Base-by-base conservation (phyloP, 83 land plant species). In the Thuja plicata region DNA sequence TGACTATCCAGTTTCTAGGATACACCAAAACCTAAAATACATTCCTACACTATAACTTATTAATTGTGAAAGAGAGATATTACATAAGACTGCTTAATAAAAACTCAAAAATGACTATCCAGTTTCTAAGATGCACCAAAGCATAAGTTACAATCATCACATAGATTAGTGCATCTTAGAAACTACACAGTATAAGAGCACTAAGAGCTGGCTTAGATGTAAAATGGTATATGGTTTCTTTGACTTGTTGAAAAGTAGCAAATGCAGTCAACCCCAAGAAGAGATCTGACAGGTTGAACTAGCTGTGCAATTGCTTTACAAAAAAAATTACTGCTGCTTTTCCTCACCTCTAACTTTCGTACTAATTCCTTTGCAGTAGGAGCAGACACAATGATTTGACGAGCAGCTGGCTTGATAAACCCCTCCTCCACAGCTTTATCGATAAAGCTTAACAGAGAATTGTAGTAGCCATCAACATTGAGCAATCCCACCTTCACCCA, bases 351-450 rank as follows among this genome's bases (percentile, higher is more conserved):
- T 66, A 95, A 60, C 84, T 93, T 94, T 87, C 92, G 92, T 43
- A 95, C 92, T 41, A 94, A 62, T 90, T 94, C 95, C 37, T 90
- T 90, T 15, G 96, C 94, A 21, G 94, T 93, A 40, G 96, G 92
- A 27, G 97, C 97, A 70, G 94, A 92, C 1, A 96, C 91, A 37
- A 94, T 93, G 76, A 96, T 96, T 48, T 93, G 94, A 74, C 96
- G 94, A 3, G 95, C 96, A 87, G 87, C 89, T 3, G 97, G 96
- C 43, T 87, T 74, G 80, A 96, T 92, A 86, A 96, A 96, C 0
- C 96, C 97, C 87, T 96, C 97, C 79, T 93, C 92, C 32, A 96
- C 97, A 34, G 96, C 96, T 87, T 93, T 89, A 88, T 96, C 97
- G 34, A 96, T 91, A 77, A 94, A 93, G 46, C 93, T 89, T 55